Evolutionary conservation across 2,329 filamentous ascomycete genomes (phyloP).

Genomic region (Dactylellina leptospora): DNA sequence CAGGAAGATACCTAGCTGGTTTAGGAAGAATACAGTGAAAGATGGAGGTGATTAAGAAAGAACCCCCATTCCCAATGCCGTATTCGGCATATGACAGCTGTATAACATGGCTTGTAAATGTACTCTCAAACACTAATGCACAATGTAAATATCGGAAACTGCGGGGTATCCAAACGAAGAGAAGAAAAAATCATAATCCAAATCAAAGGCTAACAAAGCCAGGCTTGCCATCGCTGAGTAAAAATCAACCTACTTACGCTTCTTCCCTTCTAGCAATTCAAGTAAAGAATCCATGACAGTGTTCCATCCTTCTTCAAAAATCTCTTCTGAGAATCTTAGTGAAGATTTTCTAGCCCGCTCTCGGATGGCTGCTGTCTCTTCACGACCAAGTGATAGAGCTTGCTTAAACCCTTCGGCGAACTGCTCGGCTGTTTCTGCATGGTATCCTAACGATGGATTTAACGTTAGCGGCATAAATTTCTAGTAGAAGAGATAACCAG

Average conservation of each 20-base stretch:
- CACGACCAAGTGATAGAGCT: slow-evolving; percentile 72
- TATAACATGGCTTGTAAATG: background rate
- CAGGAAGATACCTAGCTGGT: slow-evolving; percentile 24
- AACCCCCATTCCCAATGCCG: background rate
- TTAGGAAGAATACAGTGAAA: slow-evolving; percentile 16
- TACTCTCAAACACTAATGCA: background rate
- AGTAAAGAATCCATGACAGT: slow-evolving; percentile 78
- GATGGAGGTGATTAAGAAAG: background rate
- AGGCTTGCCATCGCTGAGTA: background rate
- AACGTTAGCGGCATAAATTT: background rate
- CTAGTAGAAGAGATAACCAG: background rate
- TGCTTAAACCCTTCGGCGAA: slow-evolving; percentile 83
- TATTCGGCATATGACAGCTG: background rate
- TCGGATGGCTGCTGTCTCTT: slow-evolving; percentile 77
- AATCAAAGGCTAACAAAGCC: background rate
- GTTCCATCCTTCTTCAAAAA: slow-evolving; percentile 82
- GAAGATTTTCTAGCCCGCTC: slow-evolving; percentile 79
- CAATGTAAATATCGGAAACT: background rate
- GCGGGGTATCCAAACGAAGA: background rate
- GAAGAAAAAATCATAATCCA: slow-evolving; percentile 1
- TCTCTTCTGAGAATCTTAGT: slow-evolving; percentile 84
- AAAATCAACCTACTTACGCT: slow-evolving; percentile 1
- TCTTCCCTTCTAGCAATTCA: slow-evolving; percentile 58
- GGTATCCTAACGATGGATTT: slow-evolving; percentile 72
- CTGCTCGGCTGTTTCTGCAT: slow-evolving; percentile 78